A percentile compares a stretch with the other conserved stretches of the same genome.
Evolutionary conservation across 192 early-diverging fungal genomes (phyloP).

Genomic region (Ambispora gerdemannii): DNA sequence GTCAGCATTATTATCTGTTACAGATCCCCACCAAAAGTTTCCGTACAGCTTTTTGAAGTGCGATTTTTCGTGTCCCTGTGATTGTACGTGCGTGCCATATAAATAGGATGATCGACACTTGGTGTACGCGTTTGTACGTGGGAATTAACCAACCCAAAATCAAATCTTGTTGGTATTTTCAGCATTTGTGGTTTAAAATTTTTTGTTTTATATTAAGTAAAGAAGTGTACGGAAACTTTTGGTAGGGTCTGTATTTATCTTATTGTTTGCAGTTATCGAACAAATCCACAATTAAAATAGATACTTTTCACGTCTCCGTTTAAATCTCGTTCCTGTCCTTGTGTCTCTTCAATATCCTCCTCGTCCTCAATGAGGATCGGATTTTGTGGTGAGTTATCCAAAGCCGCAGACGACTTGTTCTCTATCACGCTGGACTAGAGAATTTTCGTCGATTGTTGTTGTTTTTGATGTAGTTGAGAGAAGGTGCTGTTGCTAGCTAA

Average conservation of each 20-base stretch:
- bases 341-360: slow-evolving; percentile 7
- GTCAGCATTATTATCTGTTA: background rate
- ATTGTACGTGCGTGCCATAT: background rate
- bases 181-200: no score
- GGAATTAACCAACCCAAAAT: background rate
- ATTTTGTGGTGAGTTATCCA: slow-evolving; percentile 24
- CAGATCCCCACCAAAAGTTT: background rate
- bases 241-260: background rate
- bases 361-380: slow-evolving; percentile 30
- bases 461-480: background rate
- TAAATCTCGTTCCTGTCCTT: slow-evolving; percentile 15
- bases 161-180: background rate
- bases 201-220: background rate
- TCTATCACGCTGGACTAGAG: background rate
- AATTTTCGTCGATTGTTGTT: background rate
- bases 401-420: background rate
- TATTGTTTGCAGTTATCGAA: background rate
- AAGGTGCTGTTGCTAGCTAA: background rate
- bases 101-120: background rate
- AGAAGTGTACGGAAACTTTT: background rate
- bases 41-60: background rate
- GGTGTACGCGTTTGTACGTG: background rate
- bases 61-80: background rate
- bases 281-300: background rate
- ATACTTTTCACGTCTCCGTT: slow-evolving; percentile 28